phyloP scores from a whole-genome alignment of 208 protist genomes.

The Trypanosoma cruzi region DNA sequence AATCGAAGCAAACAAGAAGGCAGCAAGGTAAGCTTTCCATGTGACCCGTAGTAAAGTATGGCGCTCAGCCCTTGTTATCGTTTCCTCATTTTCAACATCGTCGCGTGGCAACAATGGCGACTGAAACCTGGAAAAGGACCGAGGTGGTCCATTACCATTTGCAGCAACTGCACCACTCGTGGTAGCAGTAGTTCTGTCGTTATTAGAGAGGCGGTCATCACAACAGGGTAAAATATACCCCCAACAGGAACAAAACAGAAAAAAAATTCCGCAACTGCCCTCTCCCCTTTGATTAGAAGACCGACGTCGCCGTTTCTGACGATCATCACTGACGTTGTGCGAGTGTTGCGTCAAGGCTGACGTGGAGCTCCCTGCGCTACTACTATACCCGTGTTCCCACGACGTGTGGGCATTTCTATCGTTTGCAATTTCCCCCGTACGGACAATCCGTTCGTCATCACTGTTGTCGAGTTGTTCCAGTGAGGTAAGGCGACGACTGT shows the following conservation, averaged over 20 bases:
- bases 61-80: background rate
- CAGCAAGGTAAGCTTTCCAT: conserved; percentile 17
- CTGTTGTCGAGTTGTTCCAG: conserved; percentile 9
- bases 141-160: background rate
- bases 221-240: background rate
- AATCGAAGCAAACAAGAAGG: conserved; percentile 7
- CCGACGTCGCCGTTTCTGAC: background rate
- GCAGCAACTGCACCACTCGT: background rate
- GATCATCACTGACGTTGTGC: background rate
- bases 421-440: background rate
- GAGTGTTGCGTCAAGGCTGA: background rate
- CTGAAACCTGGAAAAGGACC: background rate
- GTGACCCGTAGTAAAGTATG: conserved; percentile 17
- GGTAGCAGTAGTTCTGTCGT: background rate
- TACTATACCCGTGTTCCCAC: conserved; percentile 10
- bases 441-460: conserved; percentile 8
- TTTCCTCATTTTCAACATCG: background rate
- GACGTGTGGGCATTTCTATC: background rate
- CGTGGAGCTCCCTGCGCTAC: conserved; percentile 7
- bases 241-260: background rate
- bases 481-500: conserved; percentile 18
- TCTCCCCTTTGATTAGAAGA: background rate
- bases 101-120: background rate
- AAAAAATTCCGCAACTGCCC: background rate
- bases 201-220: background rate